Evolutionary conservation across 1,139 yeast genomes (phyloP), one percentile per base, ranked within the genome.

Genomic region (Protomyces macrosporus): DNA sequence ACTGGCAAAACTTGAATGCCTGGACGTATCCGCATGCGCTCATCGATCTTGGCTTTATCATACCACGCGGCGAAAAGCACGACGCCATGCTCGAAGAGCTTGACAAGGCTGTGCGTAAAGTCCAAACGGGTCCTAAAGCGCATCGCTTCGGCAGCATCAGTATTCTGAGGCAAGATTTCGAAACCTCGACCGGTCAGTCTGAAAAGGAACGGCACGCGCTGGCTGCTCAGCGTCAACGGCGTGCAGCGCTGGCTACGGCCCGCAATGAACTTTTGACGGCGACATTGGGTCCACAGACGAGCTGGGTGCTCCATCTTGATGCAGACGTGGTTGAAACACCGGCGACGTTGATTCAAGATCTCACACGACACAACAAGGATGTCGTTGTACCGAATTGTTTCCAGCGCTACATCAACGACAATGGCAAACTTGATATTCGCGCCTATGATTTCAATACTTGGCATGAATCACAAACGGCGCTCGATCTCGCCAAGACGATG

Each of bases 221-320:
- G 67, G 77, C 76, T 45, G 95, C 86, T n/a, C 98, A 93, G 75
- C 90, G 90, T 75, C 86, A 87, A 71, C 84, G 98, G 74, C 84
- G 98, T 70, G 76, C 88, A 7, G 85, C 86, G 74, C 91, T 93
- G 98, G 95, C 97, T 1, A 77, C 89, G 68, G 97, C 98, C 1
- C 81, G 98, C 74, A 93, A 93, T 77, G 90, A 97, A 45, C 78
- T 93, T 65, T 80, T 93, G 55, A 89, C 90, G 75, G 87, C 97
- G n/a, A 84, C 97, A 1, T 78, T 93, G 59, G 87, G 91, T 1
- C 96, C 97, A 14, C 82, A 87, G 68, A 90, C 96, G 5, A 84
- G 96, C 36, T 93, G 98, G 98, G 87, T 91, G 36, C 78, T 93
- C 60, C 95, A 98, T 98, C 79, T 93, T 69, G 98, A 93, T 76